Conservation (phyloP, 1,284 basidiomycete genomes). For the Rhodotorula sp. region DNA sequence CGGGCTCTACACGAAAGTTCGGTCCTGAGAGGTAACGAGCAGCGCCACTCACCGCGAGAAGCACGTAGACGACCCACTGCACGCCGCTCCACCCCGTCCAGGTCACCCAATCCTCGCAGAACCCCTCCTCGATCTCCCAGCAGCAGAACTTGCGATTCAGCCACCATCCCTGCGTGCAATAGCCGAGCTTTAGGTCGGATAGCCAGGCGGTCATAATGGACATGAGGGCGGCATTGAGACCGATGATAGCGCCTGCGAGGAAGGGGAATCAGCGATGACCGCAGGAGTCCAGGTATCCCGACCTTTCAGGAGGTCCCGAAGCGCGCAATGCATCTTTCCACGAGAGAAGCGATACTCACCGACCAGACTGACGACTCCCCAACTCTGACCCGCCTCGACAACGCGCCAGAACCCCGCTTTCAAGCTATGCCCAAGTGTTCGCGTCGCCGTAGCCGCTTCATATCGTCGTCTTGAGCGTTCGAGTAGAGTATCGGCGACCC, state of each 20-base stretch:
- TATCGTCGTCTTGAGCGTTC: slow-evolving; percentile 74
- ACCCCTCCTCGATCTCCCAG: slow-evolving; percentile 80
- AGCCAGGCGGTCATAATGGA: slow-evolving; percentile 98
- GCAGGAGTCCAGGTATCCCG: no score
- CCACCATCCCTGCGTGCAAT: slow-evolving; percentile 98
- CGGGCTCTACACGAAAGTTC: neutral
- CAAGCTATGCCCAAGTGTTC: slow-evolving; percentile 56
- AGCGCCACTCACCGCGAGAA: slow-evolving; percentile 70
- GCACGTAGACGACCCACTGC: slow-evolving; percentile 80
- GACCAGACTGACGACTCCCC: slow-evolving; percentile 77
- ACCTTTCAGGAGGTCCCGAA: no score
- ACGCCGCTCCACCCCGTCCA: slow-evolving; percentile 74
- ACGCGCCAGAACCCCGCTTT: slow-evolving; percentile 64
- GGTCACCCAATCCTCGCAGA: slow-evolving; percentile 85
- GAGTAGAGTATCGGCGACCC: slow-evolving; percentile 90
- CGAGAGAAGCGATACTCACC: slow-evolving; percentile 59
- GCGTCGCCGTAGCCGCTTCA: slow-evolving; percentile 57
- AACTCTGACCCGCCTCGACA: slow-evolving; percentile 60
- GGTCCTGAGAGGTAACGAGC: neutral
- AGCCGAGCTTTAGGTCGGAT: slow-evolving; percentile 94
- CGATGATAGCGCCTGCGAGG: slow-evolving; percentile 76
- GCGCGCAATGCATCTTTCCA: no score
- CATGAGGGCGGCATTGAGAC: slow-evolving; percentile 88
- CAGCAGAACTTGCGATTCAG: slow-evolving; percentile 97
- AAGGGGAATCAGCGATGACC: no score